Conservation (phyloP, 176 grass and related monocot genomes). For the Triticum dicoccoides region DNA sequence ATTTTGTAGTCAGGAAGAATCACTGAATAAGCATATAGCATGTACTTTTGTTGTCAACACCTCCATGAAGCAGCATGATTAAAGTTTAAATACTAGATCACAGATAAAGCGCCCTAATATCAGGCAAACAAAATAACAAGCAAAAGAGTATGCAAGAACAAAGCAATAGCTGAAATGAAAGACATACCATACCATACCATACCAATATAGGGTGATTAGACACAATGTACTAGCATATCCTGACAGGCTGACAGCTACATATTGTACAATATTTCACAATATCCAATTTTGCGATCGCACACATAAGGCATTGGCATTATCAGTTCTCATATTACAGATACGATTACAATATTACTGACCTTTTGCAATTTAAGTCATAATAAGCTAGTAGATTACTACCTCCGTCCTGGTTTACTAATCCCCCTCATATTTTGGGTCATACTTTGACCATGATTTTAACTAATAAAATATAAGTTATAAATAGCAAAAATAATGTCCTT, state of each 20-base stretch:
- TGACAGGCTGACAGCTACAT: not conserved
- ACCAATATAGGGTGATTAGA: not conserved
- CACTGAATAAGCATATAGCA: not conserved
- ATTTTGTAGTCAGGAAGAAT: slow-evolving; percentile 24
- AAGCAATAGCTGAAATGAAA: not conserved
- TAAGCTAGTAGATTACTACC: not conserved
- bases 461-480: too few species aligned
- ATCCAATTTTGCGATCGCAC: not conserved
- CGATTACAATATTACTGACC: not conserved
- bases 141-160: slow-evolving; percentile 22
- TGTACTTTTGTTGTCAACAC: slow-evolving; percentile 33
- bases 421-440: too few species aligned
- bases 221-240: not conserved
- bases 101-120: slow-evolving; percentile 29
- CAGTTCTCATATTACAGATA: not conserved
- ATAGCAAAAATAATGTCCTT: too few species aligned
- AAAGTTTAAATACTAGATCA: slow-evolving; percentile 38
- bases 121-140: slow-evolving; percentile 23
- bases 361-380: slow-evolving; percentile 6
- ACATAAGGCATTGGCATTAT: not conserved
- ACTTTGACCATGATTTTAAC: too few species aligned
- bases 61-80: slow-evolving; percentile 20
- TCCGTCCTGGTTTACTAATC: too few species aligned
- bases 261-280: not conserved
- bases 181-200: not conserved